phyloP scores from a whole-genome alignment of 2,329 filamentous ascomycete genomes.

The Chrysoporthe deuterocubensis region DNA sequence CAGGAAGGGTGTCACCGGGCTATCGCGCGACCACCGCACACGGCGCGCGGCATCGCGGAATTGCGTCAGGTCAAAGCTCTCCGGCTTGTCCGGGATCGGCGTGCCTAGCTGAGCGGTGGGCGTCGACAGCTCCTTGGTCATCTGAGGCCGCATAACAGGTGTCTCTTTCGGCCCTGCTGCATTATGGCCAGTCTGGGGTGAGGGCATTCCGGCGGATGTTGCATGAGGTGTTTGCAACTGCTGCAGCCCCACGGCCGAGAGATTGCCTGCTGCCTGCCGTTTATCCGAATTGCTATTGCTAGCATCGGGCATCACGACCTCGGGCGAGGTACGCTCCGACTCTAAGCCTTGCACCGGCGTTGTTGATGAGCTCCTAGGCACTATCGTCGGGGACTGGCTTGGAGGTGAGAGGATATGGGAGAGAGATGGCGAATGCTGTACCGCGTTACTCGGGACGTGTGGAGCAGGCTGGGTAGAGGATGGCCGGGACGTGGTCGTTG shows the following conservation, averaged over 20 bases:
- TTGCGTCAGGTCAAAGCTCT: conserved; percentile 22
- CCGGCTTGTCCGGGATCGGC: conserved; percentile 13
- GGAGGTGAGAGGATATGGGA: conserved; percentile 19
- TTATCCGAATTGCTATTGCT: not conserved
- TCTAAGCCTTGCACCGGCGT: conserved; percentile 19
- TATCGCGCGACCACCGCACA: conserved; percentile 20
- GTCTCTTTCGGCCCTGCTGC: not conserved
- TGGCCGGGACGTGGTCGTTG: conserved; percentile 9
- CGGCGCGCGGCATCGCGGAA: conserved; percentile 17
- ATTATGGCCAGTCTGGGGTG: not conserved
- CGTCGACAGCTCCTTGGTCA: not conserved
- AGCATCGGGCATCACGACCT: conserved; percentile 9
- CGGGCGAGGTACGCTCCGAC: conserved; percentile 20
- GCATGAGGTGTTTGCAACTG: not conserved
- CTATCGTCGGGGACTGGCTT: conserved; percentile 20
- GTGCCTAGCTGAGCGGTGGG: conserved; percentile 12
- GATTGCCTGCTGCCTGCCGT: conserved; percentile 17
- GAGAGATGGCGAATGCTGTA: conserved; percentile 9
- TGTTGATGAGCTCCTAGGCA: conserved; percentile 24
- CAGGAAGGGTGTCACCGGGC: conserved; percentile 14
- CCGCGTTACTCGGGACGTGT: not conserved
- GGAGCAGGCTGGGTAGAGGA: not conserved
- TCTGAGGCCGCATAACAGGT: not conserved
- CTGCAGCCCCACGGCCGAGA: not conserved
- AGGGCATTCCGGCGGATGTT: not conserved